Evolutionary conservation across 2,329 filamentous ascomycete genomes (phyloP).

Genomic region (Tolypocladium endophyticum): DNA sequence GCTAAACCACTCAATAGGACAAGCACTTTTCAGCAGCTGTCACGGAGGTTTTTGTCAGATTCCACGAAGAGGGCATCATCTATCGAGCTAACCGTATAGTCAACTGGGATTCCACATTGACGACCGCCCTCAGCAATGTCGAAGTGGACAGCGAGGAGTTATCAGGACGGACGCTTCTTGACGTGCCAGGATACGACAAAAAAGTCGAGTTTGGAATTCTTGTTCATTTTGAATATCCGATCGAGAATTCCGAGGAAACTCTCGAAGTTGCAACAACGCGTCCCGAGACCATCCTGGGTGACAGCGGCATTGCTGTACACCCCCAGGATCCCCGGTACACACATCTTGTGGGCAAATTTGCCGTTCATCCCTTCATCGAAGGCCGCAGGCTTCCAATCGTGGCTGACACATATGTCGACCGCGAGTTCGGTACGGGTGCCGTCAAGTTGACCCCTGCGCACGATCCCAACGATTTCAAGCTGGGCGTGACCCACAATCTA

Average conservation of each 20-base stretch:
- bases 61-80: constrained; percentile 60
- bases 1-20: background rate
- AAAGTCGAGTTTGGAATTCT: constrained; percentile 94
- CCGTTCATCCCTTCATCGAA: constrained; percentile 77
- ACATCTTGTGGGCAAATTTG: constrained; percentile 77
- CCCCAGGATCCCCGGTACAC: constrained; percentile 78
- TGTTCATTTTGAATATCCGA: constrained; percentile 83
- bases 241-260: constrained; percentile 70
- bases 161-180: constrained; percentile 71
- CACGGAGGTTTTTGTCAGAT: background rate
- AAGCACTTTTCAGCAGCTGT: background rate
- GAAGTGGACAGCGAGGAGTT: constrained; percentile 91
- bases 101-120: constrained; percentile 88
- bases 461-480: constrained; percentile 87
- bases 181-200: constrained; percentile 90
- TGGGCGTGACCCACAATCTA: constrained; percentile 71
- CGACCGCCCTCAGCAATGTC: constrained; percentile 81
- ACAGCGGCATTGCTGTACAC: constrained; percentile 87
- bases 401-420: constrained; percentile 80
- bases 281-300: constrained; percentile 91
- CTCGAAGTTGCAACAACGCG: constrained; percentile 90
- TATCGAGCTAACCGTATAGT: constrained; percentile 88
- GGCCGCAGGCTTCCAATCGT: constrained; percentile 71
- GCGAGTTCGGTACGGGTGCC: constrained; percentile 89
- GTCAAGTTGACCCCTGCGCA: constrained; percentile 96